Evolutionary conservation across 208 protist genomes (phyloP).

Genomic region (Crithidia expoeki): DNA sequence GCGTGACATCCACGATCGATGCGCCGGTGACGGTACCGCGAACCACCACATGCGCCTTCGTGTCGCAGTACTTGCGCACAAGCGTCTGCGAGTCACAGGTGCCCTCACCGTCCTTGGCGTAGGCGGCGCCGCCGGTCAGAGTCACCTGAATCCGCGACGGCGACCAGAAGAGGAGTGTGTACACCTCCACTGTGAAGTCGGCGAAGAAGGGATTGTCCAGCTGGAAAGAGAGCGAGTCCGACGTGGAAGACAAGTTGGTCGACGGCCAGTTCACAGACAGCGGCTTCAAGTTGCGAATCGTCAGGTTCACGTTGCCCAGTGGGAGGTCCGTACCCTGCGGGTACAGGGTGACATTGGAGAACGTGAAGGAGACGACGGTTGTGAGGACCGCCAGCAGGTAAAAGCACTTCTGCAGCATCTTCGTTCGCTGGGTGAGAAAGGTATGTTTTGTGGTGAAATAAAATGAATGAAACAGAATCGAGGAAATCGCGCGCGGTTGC

Average conservation of each 20-base stretch:
- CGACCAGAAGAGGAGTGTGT: conserved; percentile 13
- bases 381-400: conserved; percentile 15
- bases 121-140: conserved; percentile 5
- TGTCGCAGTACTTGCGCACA: not conserved
- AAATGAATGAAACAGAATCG: too few species aligned
- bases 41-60: conserved; percentile 9
- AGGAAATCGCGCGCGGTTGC: too few species aligned
- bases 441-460: not conserved
- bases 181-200: conserved; percentile 15
- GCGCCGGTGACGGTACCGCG: not conserved
- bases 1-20: conserved; percentile 1
- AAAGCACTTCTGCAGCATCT: conserved; percentile 10
- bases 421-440: not conserved
- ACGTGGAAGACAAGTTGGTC: conserved; percentile 9
- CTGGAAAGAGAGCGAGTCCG: not conserved
- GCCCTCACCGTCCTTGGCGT: not conserved
- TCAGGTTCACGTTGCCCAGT: conserved; percentile 6
- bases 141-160: conserved; percentile 14
- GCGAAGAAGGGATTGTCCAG: conserved; percentile 8
- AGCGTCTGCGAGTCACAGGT: conserved; percentile 7
- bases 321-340: conserved; percentile 1
- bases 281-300: conserved; percentile 9
- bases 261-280: conserved; percentile 13
- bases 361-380: conserved; percentile 6
- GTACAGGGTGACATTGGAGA: conserved; percentile 15